Evolutionary conservation across 192 early-diverging fungal genomes (phyloP).

Genomic region (Coemansia sp.): DNA sequence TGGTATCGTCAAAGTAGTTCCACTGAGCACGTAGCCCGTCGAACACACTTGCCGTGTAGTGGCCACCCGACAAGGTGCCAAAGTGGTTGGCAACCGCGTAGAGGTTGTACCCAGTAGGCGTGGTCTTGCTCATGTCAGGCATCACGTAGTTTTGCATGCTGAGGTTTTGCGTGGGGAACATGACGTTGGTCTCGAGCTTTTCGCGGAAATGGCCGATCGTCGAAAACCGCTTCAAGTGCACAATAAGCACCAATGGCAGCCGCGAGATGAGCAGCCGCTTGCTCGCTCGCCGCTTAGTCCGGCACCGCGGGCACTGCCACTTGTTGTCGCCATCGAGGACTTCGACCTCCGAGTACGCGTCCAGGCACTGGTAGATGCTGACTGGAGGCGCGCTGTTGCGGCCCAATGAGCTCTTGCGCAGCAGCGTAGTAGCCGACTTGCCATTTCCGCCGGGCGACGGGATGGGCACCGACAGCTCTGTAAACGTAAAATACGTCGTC

Average conservation of each 20-base stretch:
- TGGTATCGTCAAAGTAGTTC: constrained; percentile 88
- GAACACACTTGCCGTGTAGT: constrained; percentile 77
- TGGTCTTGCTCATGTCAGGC: not conserved
- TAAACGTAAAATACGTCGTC: constrained; percentile 86
- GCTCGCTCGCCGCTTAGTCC: constrained; percentile 67
- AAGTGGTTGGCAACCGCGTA: constrained; percentile 86
- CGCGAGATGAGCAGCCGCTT: constrained; percentile 80
- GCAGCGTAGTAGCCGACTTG: constrained; percentile 13
- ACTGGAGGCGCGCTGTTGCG: constrained; percentile 16
- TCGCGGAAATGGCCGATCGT: constrained; percentile 91
- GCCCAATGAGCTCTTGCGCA: constrained; percentile 19
- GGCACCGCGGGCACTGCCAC: constrained; percentile 91
- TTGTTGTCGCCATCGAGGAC: constrained; percentile 87
- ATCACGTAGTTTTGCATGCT: constrained; percentile 64
- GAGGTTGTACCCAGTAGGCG: constrained; percentile 66
- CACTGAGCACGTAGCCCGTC: constrained; percentile 68
- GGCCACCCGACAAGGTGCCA: constrained; percentile 74
- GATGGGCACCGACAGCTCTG: constrained; percentile 90
- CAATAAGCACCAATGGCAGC: constrained; percentile 86
- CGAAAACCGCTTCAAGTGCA: constrained; percentile 96
- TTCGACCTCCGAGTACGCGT: constrained; percentile 84
- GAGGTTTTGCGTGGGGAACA: constrained; percentile 74
- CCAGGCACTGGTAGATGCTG: constrained; percentile 81
- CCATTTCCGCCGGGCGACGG: constrained; percentile 59
- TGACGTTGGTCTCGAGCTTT: constrained; percentile 87